Conservation (phyloP, 371 early-diverging fungal species). For the Mortierella sp. region DNA sequence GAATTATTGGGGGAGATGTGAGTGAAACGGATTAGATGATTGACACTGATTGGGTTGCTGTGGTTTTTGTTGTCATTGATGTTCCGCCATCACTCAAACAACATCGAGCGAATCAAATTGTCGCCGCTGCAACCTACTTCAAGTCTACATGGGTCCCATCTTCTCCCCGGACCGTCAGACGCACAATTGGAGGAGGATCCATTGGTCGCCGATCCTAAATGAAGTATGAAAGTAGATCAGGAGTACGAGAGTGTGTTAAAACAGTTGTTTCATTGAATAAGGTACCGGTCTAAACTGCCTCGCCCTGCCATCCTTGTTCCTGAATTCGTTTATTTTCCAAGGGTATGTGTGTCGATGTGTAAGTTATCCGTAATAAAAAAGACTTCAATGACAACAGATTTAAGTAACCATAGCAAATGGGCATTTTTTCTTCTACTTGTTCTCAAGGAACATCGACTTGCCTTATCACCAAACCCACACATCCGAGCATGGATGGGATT, state of each 20-base stretch:
- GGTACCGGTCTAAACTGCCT: not conserved
- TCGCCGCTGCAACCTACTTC: constrained; percentile 36
- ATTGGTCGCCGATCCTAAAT: constrained; percentile 69
- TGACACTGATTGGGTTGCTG: too few relatives aligned
- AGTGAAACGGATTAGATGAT: not conserved
- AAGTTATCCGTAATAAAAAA: not conserved
- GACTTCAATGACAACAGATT: not conserved
- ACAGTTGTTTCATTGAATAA: not conserved
- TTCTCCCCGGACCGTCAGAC: constrained; percentile 48
- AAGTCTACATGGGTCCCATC: constrained; percentile 54
- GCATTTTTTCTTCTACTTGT: not conserved
- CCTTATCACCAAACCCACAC: constrained; percentile 88
- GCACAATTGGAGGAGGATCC: constrained; percentile 69
- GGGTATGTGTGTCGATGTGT: not conserved
- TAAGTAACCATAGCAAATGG: not conserved
- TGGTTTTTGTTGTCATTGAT: too few relatives aligned
- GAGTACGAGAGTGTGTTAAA: not conserved
- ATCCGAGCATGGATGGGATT: constrained; percentile 85
- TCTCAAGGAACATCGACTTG: not conserved
- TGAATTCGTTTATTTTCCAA: not conserved
- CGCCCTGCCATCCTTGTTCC: not conserved
- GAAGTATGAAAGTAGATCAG: not conserved
- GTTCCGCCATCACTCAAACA: too few relatives aligned
- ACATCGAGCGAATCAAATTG: too few relatives aligned
- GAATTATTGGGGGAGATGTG: not conserved